Conservation (phyloP, 2,329 filamentous ascomycete species). For the Colletotrichum camelliae region DNA sequence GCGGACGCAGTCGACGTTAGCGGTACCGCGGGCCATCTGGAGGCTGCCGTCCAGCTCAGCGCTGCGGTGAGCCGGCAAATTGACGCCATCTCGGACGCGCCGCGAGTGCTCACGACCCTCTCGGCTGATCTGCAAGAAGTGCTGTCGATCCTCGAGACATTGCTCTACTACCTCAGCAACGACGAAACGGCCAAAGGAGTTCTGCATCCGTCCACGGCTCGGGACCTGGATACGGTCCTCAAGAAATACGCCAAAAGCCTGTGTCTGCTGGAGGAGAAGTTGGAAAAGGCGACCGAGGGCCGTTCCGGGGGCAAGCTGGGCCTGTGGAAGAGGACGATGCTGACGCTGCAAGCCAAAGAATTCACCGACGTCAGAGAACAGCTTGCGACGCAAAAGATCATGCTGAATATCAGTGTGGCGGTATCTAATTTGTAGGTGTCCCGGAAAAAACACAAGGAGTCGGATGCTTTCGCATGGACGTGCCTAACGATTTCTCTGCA, state of each 20-base stretch:
- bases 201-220: background rate
- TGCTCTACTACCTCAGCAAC: background rate
- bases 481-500: background rate
- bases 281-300: background rate
- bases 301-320: background rate
- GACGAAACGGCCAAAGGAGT: background rate
- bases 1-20: background rate
- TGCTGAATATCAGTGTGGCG: background rate
- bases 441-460: background rate
- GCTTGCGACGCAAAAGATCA: background rate
- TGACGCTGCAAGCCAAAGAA: background rate
- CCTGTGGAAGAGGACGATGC: background rate
- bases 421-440: conserved; percentile 4
- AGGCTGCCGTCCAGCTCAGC: background rate
- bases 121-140: background rate
- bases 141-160: background rate
- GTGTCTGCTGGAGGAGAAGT: background rate
- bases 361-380: background rate
- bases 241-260: background rate
- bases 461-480: background rate
- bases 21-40: background rate
- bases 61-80: background rate
- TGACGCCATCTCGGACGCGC: background rate
- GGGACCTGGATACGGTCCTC: background rate
- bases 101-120: background rate